These are phyloP conservation scores for Fomitopsis palustris DNA, from an alignment of 1,284 basidiomycete genomes.

Conservation along the genomic window DNA sequence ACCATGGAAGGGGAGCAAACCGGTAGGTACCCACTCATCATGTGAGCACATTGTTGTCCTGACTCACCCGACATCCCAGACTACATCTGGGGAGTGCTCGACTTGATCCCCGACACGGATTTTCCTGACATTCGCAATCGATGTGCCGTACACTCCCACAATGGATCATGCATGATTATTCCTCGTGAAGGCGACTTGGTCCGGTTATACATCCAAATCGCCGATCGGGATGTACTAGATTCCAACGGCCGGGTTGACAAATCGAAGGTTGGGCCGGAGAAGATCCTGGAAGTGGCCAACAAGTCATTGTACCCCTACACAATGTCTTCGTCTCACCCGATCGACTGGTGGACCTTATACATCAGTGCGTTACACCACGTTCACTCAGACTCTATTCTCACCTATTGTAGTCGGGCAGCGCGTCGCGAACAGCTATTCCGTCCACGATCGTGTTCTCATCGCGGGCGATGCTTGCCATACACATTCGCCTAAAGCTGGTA, in stretches of 20 bases:
- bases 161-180: slow-evolving; percentile 65
- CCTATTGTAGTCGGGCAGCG: slow-evolving; percentile 62
- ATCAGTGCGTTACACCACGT: slow-evolving; percentile 35
- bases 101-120: slow-evolving; percentile 66
- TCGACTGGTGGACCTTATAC: slow-evolving; percentile 84
- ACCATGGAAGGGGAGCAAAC: slow-evolving; percentile 78
- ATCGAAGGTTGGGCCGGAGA: slow-evolving; percentile 52
- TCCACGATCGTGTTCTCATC: slow-evolving; percentile 73
- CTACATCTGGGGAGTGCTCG: slow-evolving; percentile 79
- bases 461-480: slow-evolving; percentile 12
- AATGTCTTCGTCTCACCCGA: slow-evolving; percentile 51
- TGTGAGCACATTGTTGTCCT: not conserved
- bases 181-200: slow-evolving; percentile 73
- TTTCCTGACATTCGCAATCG: slow-evolving; percentile 81
- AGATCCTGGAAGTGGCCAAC: slow-evolving; percentile 63
- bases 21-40: slow-evolving; percentile 24
- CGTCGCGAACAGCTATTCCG: slow-evolving; percentile 66
- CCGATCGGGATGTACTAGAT: slow-evolving; percentile 46
- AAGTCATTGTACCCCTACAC: slow-evolving; percentile 68
- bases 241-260: slow-evolving; percentile 62
- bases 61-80: slow-evolving; percentile 31
- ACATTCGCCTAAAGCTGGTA: slow-evolving; percentile 9
- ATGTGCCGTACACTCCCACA: slow-evolving; percentile 56
- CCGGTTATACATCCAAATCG: slow-evolving; percentile 74
- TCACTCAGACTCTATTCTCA: not conserved